A percentile compares a stretch with the other conserved stretches of the same genome.
Conservation (phyloP, 1,284 basidiomycete species). For the Cryptococcus maquisensis region DNA sequence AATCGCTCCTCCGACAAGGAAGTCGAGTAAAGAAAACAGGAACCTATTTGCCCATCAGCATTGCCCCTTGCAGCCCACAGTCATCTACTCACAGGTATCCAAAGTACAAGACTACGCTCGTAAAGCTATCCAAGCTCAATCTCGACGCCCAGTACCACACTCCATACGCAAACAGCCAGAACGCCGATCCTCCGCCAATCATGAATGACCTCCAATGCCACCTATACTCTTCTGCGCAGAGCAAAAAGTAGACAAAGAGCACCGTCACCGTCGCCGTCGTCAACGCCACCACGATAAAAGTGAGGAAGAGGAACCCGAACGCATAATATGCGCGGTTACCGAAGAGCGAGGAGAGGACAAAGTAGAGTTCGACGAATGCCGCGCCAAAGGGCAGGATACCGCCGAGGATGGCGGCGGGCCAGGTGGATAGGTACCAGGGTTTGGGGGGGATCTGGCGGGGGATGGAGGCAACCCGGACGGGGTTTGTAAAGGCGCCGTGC, state of each 20-base stretch:
- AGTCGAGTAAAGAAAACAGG: constrained; percentile 76
- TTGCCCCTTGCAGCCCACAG: neutral
- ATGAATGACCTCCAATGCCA: constrained; percentile 98
- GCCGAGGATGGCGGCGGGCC: constrained; percentile 74
- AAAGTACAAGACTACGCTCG: constrained; percentile 81
- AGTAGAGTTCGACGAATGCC: constrained; percentile 93
- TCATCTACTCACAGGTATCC: constrained; percentile 65
- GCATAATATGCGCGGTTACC: constrained; percentile 92
- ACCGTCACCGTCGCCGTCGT: constrained; percentile 88
- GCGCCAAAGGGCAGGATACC: constrained; percentile 93
- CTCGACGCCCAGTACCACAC: constrained; percentile 75
- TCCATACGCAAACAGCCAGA: constrained; percentile 82
- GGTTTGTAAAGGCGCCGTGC: constrained; percentile 71
- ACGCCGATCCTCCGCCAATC: constrained; percentile 82
- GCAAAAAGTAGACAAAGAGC: constrained; percentile 84
- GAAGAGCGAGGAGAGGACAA: constrained; percentile 87
- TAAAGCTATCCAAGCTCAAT: constrained; percentile 74
- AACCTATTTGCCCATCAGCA: constrained; percentile 38
- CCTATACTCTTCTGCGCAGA: constrained; percentile 93
- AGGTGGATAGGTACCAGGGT: constrained; percentile 75
- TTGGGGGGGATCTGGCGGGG: constrained; percentile 83
- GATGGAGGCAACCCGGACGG: constrained; percentile 86
- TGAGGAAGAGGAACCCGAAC: constrained; percentile 90
- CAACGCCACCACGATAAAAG: constrained; percentile 74
- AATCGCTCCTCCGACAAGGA: constrained; percentile 81